Evolutionary conservation across 2,329 filamentous ascomycete species (phyloP).

Genomic region (Alternaria triticimaculans): DNA sequence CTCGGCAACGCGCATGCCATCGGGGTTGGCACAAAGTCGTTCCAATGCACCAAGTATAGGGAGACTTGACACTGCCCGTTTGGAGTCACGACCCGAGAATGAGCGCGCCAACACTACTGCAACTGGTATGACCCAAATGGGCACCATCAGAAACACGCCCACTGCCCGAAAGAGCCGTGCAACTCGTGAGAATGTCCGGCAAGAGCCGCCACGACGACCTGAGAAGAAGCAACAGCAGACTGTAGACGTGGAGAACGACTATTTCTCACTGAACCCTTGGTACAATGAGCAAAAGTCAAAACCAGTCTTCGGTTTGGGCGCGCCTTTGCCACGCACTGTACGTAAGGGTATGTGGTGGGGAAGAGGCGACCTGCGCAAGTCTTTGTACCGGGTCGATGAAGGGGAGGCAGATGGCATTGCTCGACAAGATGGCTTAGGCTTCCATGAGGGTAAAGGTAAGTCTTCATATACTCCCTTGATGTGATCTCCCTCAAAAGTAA

Average conservation of each 20-base stretch:
- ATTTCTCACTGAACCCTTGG: constrained; percentile 60
- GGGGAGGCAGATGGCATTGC: constrained; percentile 22
- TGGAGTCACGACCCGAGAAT: constrained; percentile 11
- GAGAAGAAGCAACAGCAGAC: constrained; percentile 36
- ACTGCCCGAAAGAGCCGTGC: constrained; percentile 23
- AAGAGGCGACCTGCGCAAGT: constrained; percentile 54
- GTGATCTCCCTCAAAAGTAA: neutral
- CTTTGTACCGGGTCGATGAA: constrained; percentile 23
- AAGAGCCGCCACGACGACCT: constrained; percentile 20
- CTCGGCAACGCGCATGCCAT: constrained; percentile 10
- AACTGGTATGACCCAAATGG: constrained; percentile 17
- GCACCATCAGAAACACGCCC: constrained; percentile 17
- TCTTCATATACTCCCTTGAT: neutral
- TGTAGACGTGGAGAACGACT: constrained; percentile 58
- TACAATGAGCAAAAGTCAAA: constrained; percentile 61
- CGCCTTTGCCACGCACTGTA: constrained; percentile 61
- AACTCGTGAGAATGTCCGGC: constrained; percentile 14
- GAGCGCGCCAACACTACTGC: constrained; percentile 12
- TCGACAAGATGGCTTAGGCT: constrained; percentile 23
- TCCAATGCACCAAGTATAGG: constrained; percentile 25
- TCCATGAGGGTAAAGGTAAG: constrained; percentile 22
- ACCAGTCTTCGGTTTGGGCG: constrained; percentile 62
- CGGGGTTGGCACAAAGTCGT: constrained; percentile 14
- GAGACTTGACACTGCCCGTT: constrained; percentile 18
- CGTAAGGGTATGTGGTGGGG: constrained; percentile 59